These are phyloP conservation scores for Leccinellum rugosiceps DNA, from an alignment of 768 basidiomycete species.

Conservation along the genomic window DNA sequence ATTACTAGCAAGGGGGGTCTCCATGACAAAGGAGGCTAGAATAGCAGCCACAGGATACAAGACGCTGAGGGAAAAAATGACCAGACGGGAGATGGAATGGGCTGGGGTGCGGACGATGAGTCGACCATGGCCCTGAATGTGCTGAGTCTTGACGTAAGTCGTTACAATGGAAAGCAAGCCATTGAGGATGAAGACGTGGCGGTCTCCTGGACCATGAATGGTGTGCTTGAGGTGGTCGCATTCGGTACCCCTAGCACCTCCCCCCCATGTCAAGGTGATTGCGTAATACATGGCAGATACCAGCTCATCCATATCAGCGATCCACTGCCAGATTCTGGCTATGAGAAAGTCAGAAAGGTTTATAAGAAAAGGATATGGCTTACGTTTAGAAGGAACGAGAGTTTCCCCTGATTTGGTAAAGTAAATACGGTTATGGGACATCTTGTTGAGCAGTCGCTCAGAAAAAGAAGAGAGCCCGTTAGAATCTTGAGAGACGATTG, in stretches of 20 bases:
- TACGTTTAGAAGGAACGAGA: not conserved
- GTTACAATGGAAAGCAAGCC: conserved; percentile 9
- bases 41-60: not conserved
- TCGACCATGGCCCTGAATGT: conserved; percentile 4
- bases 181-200: conserved; percentile 16
- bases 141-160: conserved; percentile 13
- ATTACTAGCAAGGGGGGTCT: not conserved
- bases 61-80: not conserved
- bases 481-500: too few relatives aligned
- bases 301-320: conserved; percentile 4
- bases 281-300: conserved; percentile 8
- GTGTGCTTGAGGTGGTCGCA: conserved; percentile 10
- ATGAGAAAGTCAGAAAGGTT: not conserved
- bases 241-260: conserved; percentile 14
- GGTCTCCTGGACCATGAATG: not conserved
- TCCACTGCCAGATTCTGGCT: conserved; percentile 5
- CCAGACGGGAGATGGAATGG: not conserved
- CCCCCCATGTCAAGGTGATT: conserved; percentile 13
- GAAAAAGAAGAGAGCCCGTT: too few relatives aligned
- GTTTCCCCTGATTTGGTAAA: not conserved
- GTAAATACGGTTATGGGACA: too few relatives aligned
- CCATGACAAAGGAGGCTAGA: not conserved
- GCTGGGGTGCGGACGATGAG: conserved; percentile 8
- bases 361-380: not conserved
- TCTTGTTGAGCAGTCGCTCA: too few relatives aligned